phyloP scores from a whole-genome alignment of 345 rosid genomes.

The Abelmoschus esculentus region DNA sequence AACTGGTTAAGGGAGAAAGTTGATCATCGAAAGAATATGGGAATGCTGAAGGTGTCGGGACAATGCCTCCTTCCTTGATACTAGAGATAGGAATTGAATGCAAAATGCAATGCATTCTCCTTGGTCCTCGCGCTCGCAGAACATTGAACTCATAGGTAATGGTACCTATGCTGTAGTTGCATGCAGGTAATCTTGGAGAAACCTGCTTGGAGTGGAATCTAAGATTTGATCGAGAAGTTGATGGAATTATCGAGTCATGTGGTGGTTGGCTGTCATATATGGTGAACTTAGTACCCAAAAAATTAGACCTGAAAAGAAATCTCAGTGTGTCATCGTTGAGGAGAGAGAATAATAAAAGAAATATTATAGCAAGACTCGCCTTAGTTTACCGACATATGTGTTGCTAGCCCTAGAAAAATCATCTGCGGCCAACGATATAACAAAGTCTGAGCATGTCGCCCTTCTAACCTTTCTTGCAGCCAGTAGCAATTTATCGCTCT shows the following conservation, averaged over 20 bases:
- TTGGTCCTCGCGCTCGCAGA: slow-evolving; percentile 84
- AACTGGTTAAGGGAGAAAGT: slow-evolving; percentile 19
- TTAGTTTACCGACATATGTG: slow-evolving; percentile 73
- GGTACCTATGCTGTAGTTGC: slow-evolving; percentile 48
- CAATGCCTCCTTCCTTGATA: slow-evolving; percentile 56
- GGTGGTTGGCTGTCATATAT: slow-evolving; percentile 62
- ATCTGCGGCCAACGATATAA: slow-evolving; percentile 58
- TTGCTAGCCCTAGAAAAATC: slow-evolving; percentile 80
- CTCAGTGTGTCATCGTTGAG: neutral
- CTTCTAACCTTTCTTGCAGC: slow-evolving; percentile 77
- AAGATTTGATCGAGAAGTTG: slow-evolving; percentile 27
- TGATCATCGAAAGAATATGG: slow-evolving; percentile 31
- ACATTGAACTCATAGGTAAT: slow-evolving; percentile 83
- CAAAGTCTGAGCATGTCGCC: slow-evolving; percentile 75
- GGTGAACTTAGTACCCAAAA: slow-evolving; percentile 88
- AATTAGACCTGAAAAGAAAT: slow-evolving; percentile 63
- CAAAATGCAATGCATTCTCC: slow-evolving; percentile 88
- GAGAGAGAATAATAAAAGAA: slow-evolving; percentile 2
- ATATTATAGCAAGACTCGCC: slow-evolving; percentile 32
- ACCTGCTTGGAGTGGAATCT: slow-evolving; percentile 67
- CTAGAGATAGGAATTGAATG: slow-evolving; percentile 71
- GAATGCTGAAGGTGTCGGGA: slow-evolving; percentile 47
- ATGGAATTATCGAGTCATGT: slow-evolving; percentile 34
- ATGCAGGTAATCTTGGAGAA: slow-evolving; percentile 50
- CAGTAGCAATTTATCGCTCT: slow-evolving; percentile 60